phyloP scores from a whole-genome alignment of 306 rosid species.

The Fragaria vesca region DNA sequence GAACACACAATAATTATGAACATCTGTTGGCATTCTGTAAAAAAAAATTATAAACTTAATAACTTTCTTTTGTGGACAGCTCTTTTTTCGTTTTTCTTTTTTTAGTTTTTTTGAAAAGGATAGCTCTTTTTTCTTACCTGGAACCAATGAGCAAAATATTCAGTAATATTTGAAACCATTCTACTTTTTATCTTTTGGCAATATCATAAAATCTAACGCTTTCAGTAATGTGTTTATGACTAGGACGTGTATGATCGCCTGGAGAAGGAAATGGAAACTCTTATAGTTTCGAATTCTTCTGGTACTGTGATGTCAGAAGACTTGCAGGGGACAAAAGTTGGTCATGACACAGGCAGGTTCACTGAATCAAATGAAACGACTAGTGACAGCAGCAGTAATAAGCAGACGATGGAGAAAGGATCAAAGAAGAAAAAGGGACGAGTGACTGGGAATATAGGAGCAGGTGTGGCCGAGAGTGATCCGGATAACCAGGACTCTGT shows the following conservation, averaged over 20 bases:
- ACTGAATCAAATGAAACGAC: constrained; percentile 53
- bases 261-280: constrained; percentile 81
- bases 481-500: constrained; percentile 62
- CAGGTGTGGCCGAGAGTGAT: constrained; percentile 56
- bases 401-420: constrained; percentile 61
- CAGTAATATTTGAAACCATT: constrained; percentile 15
- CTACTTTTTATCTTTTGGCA: background rate
- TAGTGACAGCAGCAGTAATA: constrained; percentile 50
- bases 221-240: constrained; percentile 21
- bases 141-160: constrained; percentile 4
- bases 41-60: background rate
- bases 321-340: constrained; percentile 46
- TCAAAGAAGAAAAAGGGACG: constrained; percentile 82
- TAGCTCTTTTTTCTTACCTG: constrained; percentile 8
- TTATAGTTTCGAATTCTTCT: constrained; percentile 49
- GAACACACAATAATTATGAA: background rate
- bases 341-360: constrained; percentile 50
- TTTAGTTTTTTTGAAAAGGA: background rate
- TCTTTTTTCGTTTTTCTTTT: background rate
- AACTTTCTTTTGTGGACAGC: background rate
- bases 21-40: background rate
- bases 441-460: constrained; percentile 42
- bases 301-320: constrained; percentile 40
- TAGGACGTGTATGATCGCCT: constrained; percentile 69
- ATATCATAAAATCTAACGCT: constrained; percentile 29